Base-by-base conservation (phyloP, 805 yeast species). In the Lachancea fermentati region DNA sequence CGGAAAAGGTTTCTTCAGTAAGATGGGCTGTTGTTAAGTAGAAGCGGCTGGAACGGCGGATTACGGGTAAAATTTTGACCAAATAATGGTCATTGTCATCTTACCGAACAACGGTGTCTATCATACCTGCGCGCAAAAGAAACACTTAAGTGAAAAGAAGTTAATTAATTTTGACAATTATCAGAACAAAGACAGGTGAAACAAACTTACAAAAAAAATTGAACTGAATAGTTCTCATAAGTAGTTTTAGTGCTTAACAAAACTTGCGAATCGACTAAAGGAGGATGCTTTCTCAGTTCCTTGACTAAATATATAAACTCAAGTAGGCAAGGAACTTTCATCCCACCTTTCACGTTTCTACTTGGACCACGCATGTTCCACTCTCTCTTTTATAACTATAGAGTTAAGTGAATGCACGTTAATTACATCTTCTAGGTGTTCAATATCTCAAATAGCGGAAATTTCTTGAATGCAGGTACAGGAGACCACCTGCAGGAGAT, bases 11-110 rank as follows among this genome's bases (percentile, higher is more conserved):
- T 61, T 57, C 48, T 61, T 60, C 41, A 46, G 59, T 17, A 62
- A 58, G 39, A 35, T 62, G 17, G 65, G 60, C 7, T 62, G 67
- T 45, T 62, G 67, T 44, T 61, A 18, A 28, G n/a, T n/a, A n/a
- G n/a, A 22, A 22, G 11, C 26, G 7, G 26, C 26, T 22, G 26
- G 26, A 7, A 22, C 7, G 26, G 9, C 26, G 11, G 26, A 22
- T 7, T 7, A 22, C 11, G 7, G 26, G 26, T 11, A 22, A 22
- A 11, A 22, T 11, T 11, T 22, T 11, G 11, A 22, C 11, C 11
- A n/a, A n/a, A n/a, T n/a, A n/a, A n/a, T n/a, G n/a, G n/a, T 22
- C 26, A 11, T 22, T 22, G 26, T 22, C 11, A 11, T 22, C 11
- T 22, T 22, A 11, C 9, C 26, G 11, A 22, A 7, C 9, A 22